Conservation (phyloP, 1,139 yeast species). For the Suhomyces ambrosiae region DNA sequence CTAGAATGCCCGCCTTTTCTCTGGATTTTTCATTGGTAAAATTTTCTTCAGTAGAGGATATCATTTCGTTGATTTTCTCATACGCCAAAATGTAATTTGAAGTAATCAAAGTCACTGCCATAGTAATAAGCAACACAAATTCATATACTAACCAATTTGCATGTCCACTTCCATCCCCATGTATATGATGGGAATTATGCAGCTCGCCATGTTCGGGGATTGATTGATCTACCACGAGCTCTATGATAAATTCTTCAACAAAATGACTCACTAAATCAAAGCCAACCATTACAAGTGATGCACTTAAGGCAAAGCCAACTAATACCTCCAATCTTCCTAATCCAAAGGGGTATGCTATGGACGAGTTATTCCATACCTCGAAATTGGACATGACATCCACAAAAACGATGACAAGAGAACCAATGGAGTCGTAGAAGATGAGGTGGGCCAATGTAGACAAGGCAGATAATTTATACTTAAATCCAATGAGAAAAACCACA, state of each 20-base stretch:
- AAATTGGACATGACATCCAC: constrained; percentile 86
- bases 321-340: constrained; percentile 84
- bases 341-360: constrained; percentile 88
- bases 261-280: constrained; percentile 85
- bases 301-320: constrained; percentile 83
- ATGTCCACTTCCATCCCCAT: constrained; percentile 36
- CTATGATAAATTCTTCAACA: constrained; percentile 68
- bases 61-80: constrained; percentile 39
- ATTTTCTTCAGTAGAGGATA: constrained; percentile 22
- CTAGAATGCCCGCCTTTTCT: no score
- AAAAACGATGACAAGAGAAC: constrained; percentile 66
- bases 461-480: constrained; percentile 57
- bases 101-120: constrained; percentile 37
- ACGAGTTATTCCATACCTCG: constrained; percentile 87
- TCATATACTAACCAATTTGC: constrained; percentile 39
- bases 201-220: constrained; percentile 29
- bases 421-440: constrained; percentile 82
- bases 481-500: constrained; percentile 62
- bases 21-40: neutral
- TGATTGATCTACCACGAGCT: constrained; percentile 44
- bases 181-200: constrained; percentile 55
- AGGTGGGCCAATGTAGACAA: constrained; percentile 84
- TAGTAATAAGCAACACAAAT: constrained; percentile 28
- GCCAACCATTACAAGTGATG: constrained; percentile 87
- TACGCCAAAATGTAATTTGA: constrained; percentile 39